Conservation (phyloP, 2,329 filamentous ascomycete genomes). For the Dothideomycetidae sp. region DNA sequence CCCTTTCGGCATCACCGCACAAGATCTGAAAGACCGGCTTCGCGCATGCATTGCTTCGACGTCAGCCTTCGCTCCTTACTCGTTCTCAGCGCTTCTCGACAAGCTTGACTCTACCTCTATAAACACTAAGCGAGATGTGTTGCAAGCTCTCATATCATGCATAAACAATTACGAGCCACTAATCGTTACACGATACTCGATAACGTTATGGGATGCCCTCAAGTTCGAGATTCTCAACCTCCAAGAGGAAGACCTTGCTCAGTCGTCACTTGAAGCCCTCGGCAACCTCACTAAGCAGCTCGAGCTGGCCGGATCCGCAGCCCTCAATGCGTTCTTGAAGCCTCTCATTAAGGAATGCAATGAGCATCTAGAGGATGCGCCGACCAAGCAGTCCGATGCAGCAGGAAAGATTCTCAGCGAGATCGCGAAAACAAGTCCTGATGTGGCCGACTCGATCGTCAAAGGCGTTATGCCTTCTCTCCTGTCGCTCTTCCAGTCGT, state of each 20-base stretch:
- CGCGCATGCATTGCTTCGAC: slow-evolving; percentile 51
- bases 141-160: slow-evolving; percentile 48
- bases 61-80: slow-evolving; percentile 48
- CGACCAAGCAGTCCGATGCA: slow-evolving; percentile 53
- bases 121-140: slow-evolving; percentile 54
- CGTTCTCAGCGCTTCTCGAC: slow-evolving; percentile 53
- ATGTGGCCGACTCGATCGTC: slow-evolving; percentile 41
- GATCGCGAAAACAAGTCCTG: slow-evolving; percentile 40
- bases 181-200: slow-evolving; percentile 47
- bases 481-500: slow-evolving; percentile 45
- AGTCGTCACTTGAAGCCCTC: slow-evolving; percentile 43
- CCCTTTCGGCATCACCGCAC: slow-evolving; percentile 54
- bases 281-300: slow-evolving; percentile 42
- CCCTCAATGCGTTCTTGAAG: slow-evolving; percentile 40
- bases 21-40: slow-evolving; percentile 50
- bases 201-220: slow-evolving; percentile 52
- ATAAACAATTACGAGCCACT: slow-evolving; percentile 43
- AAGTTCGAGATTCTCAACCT: slow-evolving; percentile 56
- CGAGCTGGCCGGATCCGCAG: slow-evolving; percentile 33
- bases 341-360: slow-evolving; percentile 53
- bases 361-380: slow-evolving; percentile 52
- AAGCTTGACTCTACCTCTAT: slow-evolving; percentile 55
- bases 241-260: slow-evolving; percentile 50
- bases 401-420: slow-evolving; percentile 46
- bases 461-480: slow-evolving; percentile 43